Conservation (phyloP, 2,329 filamentous ascomycete genomes). For the Phaeoacremonium minimum region DNA sequence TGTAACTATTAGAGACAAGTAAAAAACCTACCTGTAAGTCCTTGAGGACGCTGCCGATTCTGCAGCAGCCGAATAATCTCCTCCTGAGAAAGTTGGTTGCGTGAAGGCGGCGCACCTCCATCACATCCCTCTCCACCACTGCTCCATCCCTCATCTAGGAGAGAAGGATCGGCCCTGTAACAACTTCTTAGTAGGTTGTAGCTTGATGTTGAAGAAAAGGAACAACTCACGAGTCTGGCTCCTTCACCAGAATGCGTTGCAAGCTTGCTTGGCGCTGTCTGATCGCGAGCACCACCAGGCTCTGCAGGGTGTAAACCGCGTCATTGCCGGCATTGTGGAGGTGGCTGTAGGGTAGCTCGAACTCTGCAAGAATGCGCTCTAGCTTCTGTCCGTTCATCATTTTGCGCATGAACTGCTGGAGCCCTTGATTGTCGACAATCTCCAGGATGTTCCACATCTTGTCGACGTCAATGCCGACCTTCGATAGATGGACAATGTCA, state of each 20-base stretch:
- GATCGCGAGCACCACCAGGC: conserved; percentile 60
- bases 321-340: conserved; percentile 91
- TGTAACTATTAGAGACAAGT: too few relatives aligned
- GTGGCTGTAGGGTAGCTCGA: conserved; percentile 59
- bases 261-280: conserved; percentile 20
- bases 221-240: too few relatives aligned
- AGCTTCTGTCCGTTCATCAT: conserved; percentile 53
- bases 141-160: conserved; percentile 23
- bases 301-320: conserved; percentile 72
- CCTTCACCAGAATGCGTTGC: too few relatives aligned
- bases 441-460: conserved; percentile 54
- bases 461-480: conserved; percentile 58
- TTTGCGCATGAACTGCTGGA: conserved; percentile 62
- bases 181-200: neutral
- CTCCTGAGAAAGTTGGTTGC: too few relatives aligned
- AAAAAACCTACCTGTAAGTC: too few relatives aligned
- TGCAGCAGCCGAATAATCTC: too few relatives aligned
- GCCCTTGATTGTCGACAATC: conserved; percentile 65
- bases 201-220: too few relatives aligned
- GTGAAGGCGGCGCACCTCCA: conserved; percentile 14
- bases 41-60: too few relatives aligned
- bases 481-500: conserved; percentile 66
- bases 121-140: conserved; percentile 24
- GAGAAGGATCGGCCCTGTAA: neutral
- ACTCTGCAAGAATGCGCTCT: conserved; percentile 52